These are phyloP conservation scores for Botryosphaeria agaves DNA, from an alignment of 2,329 filamentous ascomycete species.

Conservation along the genomic window DNA sequence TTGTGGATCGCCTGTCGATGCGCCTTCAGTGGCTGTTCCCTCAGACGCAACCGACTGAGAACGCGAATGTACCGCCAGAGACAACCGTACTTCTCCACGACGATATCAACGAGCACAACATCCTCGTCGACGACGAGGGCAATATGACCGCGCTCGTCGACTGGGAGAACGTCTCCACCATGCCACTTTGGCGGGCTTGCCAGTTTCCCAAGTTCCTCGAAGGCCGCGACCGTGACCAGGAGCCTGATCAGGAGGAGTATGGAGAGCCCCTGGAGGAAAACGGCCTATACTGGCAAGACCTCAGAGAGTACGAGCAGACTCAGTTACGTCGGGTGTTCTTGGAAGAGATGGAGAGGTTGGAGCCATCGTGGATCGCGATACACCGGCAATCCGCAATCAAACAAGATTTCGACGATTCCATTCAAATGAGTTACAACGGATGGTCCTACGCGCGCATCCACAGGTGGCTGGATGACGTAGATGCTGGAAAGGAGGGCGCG, in stretches of 20 bases:
- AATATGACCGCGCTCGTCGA: conserved; percentile 21
- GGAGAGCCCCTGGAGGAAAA: neutral
- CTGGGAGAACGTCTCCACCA: conserved; percentile 25
- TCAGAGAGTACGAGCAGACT: conserved; percentile 24
- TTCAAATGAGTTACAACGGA: conserved; percentile 14
- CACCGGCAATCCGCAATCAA: conserved; percentile 11
- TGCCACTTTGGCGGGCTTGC: conserved; percentile 22
- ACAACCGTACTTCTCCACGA: neutral
- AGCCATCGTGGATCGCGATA: conserved; percentile 15
- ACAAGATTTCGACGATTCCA: conserved; percentile 17
- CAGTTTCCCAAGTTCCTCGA: conserved; percentile 18
- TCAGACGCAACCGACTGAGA: no score
- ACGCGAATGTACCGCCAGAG: no score
- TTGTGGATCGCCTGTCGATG: no score
- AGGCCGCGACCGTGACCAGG: conserved; percentile 2
- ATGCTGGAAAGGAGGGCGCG: no score
- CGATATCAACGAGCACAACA: conserved; percentile 12
- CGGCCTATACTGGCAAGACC: conserved; percentile 22
- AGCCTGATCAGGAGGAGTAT: neutral
- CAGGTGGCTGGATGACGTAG: neutral
- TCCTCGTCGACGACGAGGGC: conserved; percentile 21
- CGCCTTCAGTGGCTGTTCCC: no score
- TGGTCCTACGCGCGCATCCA: neutral
- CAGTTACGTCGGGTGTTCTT: conserved; percentile 18
- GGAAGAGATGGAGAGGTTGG: conserved; percentile 13